These are phyloP conservation scores for Cryptosporidium bovis DNA, from an alignment of 169 alveolate species.

Conservation along the genomic window DNA sequence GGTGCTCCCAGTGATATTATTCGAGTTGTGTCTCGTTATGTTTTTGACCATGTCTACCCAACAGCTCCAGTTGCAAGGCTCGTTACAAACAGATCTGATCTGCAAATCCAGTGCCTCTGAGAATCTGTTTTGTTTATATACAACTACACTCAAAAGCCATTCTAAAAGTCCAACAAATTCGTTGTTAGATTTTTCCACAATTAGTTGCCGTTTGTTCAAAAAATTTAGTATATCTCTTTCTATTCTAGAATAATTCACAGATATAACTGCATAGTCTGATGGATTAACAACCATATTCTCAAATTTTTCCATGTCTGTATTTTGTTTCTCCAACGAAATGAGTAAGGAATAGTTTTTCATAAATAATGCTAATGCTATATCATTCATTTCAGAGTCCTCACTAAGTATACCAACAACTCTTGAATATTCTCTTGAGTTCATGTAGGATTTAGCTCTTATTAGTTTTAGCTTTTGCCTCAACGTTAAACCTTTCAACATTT, in stretches of 20 bases:
- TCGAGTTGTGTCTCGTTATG: conserved; percentile 20
- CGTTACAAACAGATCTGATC: conserved; percentile 35
- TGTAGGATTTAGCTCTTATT: conserved; percentile 34
- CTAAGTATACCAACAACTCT: conserved; percentile 38
- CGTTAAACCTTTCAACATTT: conserved; percentile 1
- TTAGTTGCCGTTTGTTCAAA: background rate
- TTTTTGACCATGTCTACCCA: conserved; percentile 66
- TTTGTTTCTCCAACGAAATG: conserved; percentile 52
- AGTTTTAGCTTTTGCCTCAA: conserved; percentile 8
- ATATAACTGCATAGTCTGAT: conserved; percentile 28
- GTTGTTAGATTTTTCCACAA: background rate
- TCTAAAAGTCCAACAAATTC: conserved; percentile 32
- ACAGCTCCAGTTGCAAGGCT: conserved; percentile 70
- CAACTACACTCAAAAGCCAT: conserved; percentile 39
- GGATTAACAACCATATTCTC: conserved; percentile 48
- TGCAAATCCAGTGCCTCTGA: conserved; percentile 60
- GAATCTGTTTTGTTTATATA: conserved; percentile 57
- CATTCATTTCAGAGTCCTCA: background rate
- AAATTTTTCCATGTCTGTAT: conserved; percentile 10
- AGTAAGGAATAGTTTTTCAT: conserved; percentile 28
- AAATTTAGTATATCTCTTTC: conserved; percentile 29
- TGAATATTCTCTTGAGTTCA: conserved; percentile 42
- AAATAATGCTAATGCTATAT: conserved; percentile 13
- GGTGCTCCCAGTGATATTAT: background rate
- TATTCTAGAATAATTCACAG: conserved; percentile 13